These are phyloP conservation scores for Erysimum cheiranthoides DNA, from an alignment of 345 rosid genomes.

Conservation along the genomic window DNA sequence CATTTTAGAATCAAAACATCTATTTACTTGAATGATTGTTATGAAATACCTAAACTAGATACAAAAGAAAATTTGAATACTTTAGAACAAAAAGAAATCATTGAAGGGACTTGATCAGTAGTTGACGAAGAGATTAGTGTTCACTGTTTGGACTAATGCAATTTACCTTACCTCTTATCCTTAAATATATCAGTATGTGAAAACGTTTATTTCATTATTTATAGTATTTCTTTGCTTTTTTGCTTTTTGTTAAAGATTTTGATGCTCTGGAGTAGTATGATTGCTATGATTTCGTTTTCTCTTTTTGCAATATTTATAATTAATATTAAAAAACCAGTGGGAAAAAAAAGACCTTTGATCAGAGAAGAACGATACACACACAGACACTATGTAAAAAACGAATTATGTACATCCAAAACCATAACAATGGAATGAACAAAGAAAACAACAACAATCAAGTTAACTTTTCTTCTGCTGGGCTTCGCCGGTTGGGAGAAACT, in stretches of 20 bases:
- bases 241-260: background rate
- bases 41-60: no score
- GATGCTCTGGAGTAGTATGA: background rate
- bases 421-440: conserved; percentile 14
- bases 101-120: background rate
- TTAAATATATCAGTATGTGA: background rate
- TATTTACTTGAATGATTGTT: no score
- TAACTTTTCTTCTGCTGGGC: conserved; percentile 28
- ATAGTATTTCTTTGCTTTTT: background rate
- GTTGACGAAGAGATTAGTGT: no score
- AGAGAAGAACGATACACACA: conserved; percentile 33
- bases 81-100: no score
- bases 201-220: background rate
- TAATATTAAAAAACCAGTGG: background rate
- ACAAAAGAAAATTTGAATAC: no score
- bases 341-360: conserved; percentile 4
- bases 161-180: no score
- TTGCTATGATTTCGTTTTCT: background rate
- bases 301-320: background rate
- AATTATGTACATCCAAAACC: conserved; percentile 45
- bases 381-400: conserved; percentile 13
- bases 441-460: conserved; percentile 24
- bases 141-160: background rate
- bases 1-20: no score
- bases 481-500: conserved; percentile 36